phyloP scores from a whole-genome alignment of 1,139 yeast genomes.

The Geotrichum fermentans region DNA sequence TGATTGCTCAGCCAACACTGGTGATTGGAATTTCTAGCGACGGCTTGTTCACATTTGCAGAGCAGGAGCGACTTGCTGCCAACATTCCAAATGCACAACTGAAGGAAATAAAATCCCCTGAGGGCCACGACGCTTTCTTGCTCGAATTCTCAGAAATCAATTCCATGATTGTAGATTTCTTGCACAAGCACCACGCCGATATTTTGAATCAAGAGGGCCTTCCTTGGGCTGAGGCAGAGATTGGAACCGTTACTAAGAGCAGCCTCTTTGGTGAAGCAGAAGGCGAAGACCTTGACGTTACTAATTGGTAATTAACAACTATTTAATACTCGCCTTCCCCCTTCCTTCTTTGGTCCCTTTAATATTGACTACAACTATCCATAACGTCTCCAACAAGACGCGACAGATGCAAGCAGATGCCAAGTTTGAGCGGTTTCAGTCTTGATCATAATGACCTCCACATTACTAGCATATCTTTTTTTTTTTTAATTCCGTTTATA shows the following conservation, averaged over 20 bases:
- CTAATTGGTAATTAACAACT: constrained; percentile 68
- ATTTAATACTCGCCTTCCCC: too few species aligned
- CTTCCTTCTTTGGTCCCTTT: too few species aligned
- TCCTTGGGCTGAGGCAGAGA: constrained; percentile 52
- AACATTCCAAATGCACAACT: constrained; percentile 65
- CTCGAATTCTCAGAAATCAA: constrained; percentile 84
- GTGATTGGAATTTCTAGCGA: constrained; percentile 88
- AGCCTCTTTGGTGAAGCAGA: constrained; percentile 95
- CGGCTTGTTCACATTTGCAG: constrained; percentile 86
- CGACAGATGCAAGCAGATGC: not conserved
- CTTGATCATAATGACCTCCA: too few species aligned
- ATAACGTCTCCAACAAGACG: not conserved
- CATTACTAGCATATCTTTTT: too few species aligned
- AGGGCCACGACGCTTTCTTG: constrained; percentile 95
- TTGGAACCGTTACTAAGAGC: constrained; percentile 47
- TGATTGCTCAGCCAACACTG: constrained; percentile 67
- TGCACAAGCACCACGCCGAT: constrained; percentile 53
- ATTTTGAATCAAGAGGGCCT: constrained; percentile 48
- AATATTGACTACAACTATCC: too few species aligned
- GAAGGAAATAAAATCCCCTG: constrained; percentile 80
- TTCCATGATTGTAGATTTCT: constrained; percentile 60
- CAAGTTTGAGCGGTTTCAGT: too few species aligned
- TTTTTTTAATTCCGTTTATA: constrained; percentile 3
- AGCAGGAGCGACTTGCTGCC: constrained; percentile 78
- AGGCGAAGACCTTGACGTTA: constrained; percentile 50